Percentiles rank a stretch among this genome's conserved stretches.
Evolutionary conservation across 208 protist genomes (phyloP).

Genomic region (Leishmania guyanensis): DNA sequence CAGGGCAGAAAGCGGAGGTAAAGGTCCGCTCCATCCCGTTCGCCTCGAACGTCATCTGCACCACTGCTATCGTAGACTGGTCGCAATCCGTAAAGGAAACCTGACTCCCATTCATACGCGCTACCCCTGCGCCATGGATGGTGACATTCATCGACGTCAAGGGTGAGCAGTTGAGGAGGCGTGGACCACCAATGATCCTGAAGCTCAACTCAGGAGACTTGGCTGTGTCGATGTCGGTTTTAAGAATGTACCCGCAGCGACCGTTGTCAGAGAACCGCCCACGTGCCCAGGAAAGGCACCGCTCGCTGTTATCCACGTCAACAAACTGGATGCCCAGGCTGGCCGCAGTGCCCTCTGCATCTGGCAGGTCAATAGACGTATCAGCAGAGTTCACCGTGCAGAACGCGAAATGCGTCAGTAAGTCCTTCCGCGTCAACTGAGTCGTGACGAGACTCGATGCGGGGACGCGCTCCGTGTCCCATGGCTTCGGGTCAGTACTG

Average conservation of each 20-base stretch:
- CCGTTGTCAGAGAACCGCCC: constrained; percentile 87
- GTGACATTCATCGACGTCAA: constrained; percentile 44
- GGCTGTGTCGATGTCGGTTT: constrained; percentile 52
- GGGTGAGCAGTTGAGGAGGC: constrained; percentile 52
- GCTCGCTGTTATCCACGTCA: constrained; percentile 56
- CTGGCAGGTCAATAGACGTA: constrained; percentile 13
- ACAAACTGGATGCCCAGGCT: constrained; percentile 77
- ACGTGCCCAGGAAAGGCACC: constrained; percentile 54
- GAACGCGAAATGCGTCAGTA: constrained; percentile 75
- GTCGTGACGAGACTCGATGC: constrained; percentile 28
- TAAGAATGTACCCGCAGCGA: constrained; percentile 84
- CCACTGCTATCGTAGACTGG: constrained; percentile 65
- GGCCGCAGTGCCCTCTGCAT: constrained; percentile 47
- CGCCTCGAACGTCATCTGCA: constrained; percentile 75
- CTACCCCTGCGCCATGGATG: constrained; percentile 61
- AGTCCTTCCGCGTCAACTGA: constrained; percentile 40
- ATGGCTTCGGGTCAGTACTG: constrained; percentile 47
- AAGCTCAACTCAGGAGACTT: constrained; percentile 52
- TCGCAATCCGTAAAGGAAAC: constrained; percentile 73
- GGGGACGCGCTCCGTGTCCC: constrained; percentile 53
- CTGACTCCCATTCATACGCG: constrained; percentile 52
- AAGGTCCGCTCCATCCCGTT: constrained; percentile 63
- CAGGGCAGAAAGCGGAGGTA: constrained; percentile 67
- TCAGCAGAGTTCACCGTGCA: constrained; percentile 43
- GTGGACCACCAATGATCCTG: constrained; percentile 75